Percentiles rank a stretch among this genome's conserved stretches.
These are phyloP conservation scores for Aspergillus thermomutatus DNA, from an alignment of 2,329 filamentous ascomycete species.

Conservation along the genomic window DNA sequence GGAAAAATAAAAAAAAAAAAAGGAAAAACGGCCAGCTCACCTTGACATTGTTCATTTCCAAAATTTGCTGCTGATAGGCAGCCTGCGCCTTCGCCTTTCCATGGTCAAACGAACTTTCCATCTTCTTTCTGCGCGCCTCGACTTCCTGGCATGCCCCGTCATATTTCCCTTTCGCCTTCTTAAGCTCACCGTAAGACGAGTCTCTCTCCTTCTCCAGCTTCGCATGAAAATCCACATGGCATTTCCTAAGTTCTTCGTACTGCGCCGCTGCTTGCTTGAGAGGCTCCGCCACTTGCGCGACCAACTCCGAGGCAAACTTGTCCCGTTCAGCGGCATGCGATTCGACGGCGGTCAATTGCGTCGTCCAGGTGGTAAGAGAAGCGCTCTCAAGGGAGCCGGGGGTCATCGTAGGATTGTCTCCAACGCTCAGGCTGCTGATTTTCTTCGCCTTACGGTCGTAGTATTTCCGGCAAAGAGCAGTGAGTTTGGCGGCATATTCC, in stretches of 20 bases:
- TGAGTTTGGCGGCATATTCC: constrained; percentile 89
- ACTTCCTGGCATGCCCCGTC: constrained; percentile 91
- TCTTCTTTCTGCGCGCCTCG: constrained; percentile 90
- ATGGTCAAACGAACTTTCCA: constrained; percentile 84
- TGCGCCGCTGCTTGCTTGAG: constrained; percentile 69
- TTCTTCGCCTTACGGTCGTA: constrained; percentile 96
- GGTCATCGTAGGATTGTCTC: constrained; percentile 87
- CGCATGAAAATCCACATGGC: constrained; percentile 80
- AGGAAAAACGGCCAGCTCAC: constrained; percentile 17
- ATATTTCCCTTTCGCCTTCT: constrained; percentile 90
- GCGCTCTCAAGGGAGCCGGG: constrained; percentile 95
- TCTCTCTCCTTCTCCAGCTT: constrained; percentile 91
- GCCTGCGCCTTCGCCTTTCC: constrained; percentile 84
- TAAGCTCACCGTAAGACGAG: constrained; percentile 74
- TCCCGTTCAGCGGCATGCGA: constrained; percentile 86
- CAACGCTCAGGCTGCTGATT: constrained; percentile 81
- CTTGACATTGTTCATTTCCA: constrained; percentile 96
- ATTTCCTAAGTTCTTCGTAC: constrained; percentile 90
- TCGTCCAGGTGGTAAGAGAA: constrained; percentile 94
- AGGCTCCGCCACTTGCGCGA: constrained; percentile 80
- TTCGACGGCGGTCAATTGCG: constrained; percentile 87
- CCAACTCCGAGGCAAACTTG: constrained; percentile 71
- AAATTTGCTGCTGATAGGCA: constrained; percentile 85
- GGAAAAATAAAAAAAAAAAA: no score
- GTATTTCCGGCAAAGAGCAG: constrained; percentile 87